phyloP scores from a whole-genome alignment of 2,329 filamentous ascomycete genomes.

The Fusarium irregulare region DNA sequence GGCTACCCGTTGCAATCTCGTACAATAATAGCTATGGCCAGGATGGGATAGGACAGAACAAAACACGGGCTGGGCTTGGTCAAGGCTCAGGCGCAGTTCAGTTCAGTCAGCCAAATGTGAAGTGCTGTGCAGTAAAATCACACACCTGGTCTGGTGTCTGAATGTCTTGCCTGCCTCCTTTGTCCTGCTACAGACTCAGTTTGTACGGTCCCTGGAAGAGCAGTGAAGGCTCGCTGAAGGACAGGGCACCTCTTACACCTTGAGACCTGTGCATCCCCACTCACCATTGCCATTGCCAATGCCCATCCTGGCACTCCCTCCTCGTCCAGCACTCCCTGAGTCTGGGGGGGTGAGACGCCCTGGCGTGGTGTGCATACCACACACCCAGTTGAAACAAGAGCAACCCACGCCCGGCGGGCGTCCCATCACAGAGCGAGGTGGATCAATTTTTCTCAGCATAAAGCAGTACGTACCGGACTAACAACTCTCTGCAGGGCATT shows the following conservation, averaged over 20 bases:
- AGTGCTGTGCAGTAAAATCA: conserved; percentile 33
- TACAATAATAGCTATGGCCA: conserved; percentile 22
- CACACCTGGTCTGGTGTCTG: conserved; percentile 43
- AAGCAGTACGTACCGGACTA: conserved; percentile 40
- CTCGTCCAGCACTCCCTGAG: conserved; percentile 13
- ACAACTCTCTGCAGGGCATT: conserved; percentile 48
- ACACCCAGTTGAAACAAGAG: conserved; percentile 35
- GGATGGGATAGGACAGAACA: conserved; percentile 18
- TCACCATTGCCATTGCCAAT: neutral
- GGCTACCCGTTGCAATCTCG: conserved; percentile 34
- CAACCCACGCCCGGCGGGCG: conserved; percentile 34
- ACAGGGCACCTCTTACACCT: conserved; percentile 25
- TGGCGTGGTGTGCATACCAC: conserved; percentile 12
- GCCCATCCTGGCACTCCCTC: conserved; percentile 30
- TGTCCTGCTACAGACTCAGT: conserved; percentile 14
- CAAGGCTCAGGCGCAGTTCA: conserved; percentile 22
- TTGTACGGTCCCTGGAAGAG: conserved; percentile 3
- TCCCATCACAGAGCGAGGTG: conserved; percentile 32
- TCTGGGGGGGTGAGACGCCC: conserved; percentile 36
- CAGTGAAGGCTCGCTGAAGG: conserved; percentile 18
- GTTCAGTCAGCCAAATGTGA: conserved; percentile 20
- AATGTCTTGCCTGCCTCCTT: conserved; percentile 39
- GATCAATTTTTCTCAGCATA: conserved; percentile 19
- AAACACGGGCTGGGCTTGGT: conserved; percentile 8
- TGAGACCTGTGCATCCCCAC: conserved; percentile 18